Conservation (phyloP, 2,329 filamentous ascomycete genomes). For the Fusarium coicis region DNA sequence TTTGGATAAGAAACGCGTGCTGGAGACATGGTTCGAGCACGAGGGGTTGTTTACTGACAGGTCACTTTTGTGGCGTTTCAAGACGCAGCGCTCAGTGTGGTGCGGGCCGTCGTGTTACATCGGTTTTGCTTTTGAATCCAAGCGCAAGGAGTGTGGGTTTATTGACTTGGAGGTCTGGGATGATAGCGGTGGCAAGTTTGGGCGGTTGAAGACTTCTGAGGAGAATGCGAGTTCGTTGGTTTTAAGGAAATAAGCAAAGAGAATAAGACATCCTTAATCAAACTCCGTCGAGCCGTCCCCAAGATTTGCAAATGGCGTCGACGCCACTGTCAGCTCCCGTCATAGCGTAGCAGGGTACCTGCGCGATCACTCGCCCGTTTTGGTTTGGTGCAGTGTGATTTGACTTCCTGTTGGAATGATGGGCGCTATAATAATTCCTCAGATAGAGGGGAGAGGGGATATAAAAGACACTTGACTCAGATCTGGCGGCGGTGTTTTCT, state of each 20-base stretch:
- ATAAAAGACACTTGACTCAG: accelerated
- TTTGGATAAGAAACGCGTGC: neutral
- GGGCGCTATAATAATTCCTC: neutral
- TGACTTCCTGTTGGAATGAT: neutral
- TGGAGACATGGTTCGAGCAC: constrained; percentile 11
- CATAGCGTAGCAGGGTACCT: neutral
- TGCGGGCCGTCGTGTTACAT: neutral
- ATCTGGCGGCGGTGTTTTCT: neutral
- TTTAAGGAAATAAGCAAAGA: neutral
- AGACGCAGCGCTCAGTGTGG: neutral
- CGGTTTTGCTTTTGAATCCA: neutral
- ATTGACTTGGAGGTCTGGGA: neutral
- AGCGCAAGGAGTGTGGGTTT: accelerated
- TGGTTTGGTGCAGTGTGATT: neutral
- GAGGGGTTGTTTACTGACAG: neutral
- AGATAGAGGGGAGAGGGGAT: accelerated
- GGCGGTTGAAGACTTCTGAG: neutral
- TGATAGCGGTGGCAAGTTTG: neutral
- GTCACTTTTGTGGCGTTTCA: constrained; percentile 14
- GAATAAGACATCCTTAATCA: neutral
- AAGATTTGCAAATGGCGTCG: neutral
- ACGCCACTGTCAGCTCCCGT: neutral
- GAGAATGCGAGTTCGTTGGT: neutral
- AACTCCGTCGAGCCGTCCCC: neutral
- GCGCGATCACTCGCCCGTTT: neutral